Conservation (phyloP, 2,329 filamentous ascomycete species). For the Ophiocordyceps robertsii region DNA sequence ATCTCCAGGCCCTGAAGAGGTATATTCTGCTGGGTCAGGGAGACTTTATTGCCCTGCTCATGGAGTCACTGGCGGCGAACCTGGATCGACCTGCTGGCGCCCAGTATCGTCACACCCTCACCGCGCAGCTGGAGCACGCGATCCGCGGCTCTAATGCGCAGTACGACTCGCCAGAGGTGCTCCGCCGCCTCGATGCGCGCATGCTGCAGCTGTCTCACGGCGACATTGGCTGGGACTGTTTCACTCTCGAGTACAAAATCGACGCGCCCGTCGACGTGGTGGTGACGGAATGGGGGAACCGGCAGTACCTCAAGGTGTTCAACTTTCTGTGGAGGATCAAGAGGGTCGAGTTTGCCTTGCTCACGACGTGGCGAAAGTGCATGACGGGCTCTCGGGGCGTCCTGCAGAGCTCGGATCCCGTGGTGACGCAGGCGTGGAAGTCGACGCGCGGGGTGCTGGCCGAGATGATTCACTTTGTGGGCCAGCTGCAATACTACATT, state of each 20-base stretch:
- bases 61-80: slow-evolving; percentile 90
- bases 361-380: slow-evolving; percentile 83
- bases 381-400: slow-evolving; percentile 95
- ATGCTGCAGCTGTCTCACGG: slow-evolving; percentile 95
- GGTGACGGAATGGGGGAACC: slow-evolving; percentile 87
- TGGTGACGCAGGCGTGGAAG: slow-evolving; percentile 75
- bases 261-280: slow-evolving; percentile 94
- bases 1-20: slow-evolving; percentile 81
- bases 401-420: slow-evolving; percentile 56
- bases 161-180: slow-evolving; percentile 82
- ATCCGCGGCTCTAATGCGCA: slow-evolving; percentile 96
- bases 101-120: slow-evolving; percentile 91
- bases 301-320: slow-evolving; percentile 97
- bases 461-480: slow-evolving; percentile 98
- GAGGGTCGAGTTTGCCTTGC: slow-evolving; percentile 86
- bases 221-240: slow-evolving; percentile 98
- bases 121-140: slow-evolving; percentile 94
- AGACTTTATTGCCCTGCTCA: slow-evolving; percentile 91
- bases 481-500: slow-evolving; percentile 96
- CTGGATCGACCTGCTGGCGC: slow-evolving; percentile 91
- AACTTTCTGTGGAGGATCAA: slow-evolving; percentile 99
- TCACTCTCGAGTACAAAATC: slow-evolving; percentile 97
- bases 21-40: slow-evolving; percentile 91
- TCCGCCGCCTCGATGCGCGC: slow-evolving; percentile 84
- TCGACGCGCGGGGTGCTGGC: slow-evolving; percentile 75